A percentile compares a stretch with the other conserved stretches of the same genome.
phyloP scores from a whole-genome alignment of 495 filamentous ascomycete genomes.

The Podospora pseudoanserina region DNA sequence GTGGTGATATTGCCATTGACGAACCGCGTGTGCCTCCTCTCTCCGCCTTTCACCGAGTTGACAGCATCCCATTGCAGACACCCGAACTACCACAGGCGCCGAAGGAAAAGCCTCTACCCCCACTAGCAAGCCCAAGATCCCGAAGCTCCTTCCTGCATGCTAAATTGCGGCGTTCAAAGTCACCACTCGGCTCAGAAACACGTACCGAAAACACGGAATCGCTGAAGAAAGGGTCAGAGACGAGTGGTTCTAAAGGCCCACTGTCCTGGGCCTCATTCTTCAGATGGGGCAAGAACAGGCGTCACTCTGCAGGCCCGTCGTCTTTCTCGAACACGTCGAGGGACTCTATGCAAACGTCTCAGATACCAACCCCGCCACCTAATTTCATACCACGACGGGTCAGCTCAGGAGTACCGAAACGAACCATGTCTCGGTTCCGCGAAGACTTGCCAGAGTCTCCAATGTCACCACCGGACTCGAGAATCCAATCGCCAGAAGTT shows the following conservation, averaged over 20 bases:
- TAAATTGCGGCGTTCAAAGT: slow-evolving; percentile 41
- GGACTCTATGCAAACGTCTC: slow-evolving; percentile 58
- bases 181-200: slow-evolving; percentile 32
- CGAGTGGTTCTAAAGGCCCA: slow-evolving; percentile 38
- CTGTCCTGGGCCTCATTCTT: slow-evolving; percentile 69
- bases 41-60: slow-evolving; percentile 37
- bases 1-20: slow-evolving; percentile 12
- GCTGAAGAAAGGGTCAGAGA: slow-evolving; percentile 38
- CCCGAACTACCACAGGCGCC: slow-evolving; percentile 10
- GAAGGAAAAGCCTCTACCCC: slow-evolving; percentile 12
- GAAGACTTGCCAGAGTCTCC: slow-evolving; percentile 87
- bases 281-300: slow-evolving; percentile 59
- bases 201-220: slow-evolving; percentile 38
- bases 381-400: slow-evolving; percentile 36
- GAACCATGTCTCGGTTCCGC: slow-evolving; percentile 86
- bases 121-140: slow-evolving; percentile 22
- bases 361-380: slow-evolving; percentile 32
- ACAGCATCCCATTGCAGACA: slow-evolving; percentile 26
- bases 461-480: slow-evolving; percentile 74
- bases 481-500: slow-evolving; percentile 67
- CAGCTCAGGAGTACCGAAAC: slow-evolving; percentile 52
- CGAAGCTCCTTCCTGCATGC: slow-evolving; percentile 35
- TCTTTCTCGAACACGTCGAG: slow-evolving; percentile 81
- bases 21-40: slow-evolving; percentile 22
- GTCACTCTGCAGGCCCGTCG: slow-evolving; percentile 54